Evolutionary conservation across 78 protist species (phyloP).

Genomic region (slime mould (Dictyostelium discoideum)): DNA sequence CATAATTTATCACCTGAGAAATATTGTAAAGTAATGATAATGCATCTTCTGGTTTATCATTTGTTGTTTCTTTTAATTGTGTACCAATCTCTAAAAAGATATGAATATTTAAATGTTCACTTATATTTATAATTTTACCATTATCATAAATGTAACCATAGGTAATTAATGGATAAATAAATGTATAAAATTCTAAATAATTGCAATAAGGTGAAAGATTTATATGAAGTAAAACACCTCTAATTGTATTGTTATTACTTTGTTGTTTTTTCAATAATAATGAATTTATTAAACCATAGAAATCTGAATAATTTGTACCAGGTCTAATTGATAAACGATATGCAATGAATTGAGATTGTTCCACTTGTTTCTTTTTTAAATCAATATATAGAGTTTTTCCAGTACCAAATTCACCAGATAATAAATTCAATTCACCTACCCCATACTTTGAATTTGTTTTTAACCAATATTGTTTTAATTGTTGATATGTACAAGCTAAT

Average conservation of each 20-base stretch:
- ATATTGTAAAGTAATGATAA: neutral
- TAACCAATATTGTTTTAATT: neutral
- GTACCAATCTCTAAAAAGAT: conserved; percentile 59
- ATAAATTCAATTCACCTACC: neutral
- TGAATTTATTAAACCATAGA: neutral
- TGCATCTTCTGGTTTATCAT: neutral
- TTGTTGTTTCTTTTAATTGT: neutral
- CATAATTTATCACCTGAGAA: neutral
- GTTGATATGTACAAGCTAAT: neutral
- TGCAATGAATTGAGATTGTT: neutral
- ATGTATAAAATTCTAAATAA: conserved; percentile 6
- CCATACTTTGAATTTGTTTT: neutral
- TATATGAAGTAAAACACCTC: neutral
- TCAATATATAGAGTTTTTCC: conserved; percentile 37
- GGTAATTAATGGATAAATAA: conserved; percentile 46
- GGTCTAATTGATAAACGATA: conserved; percentile 10
- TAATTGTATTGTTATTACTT: neutral
- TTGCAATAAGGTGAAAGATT: neutral
- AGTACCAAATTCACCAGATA: conserved; percentile 39
- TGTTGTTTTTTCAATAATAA: neutral
- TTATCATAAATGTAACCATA: conserved; percentile 41
- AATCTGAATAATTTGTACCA: neutral
- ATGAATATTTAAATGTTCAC: neutral
- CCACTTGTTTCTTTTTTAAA: neutral
- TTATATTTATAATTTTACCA: conserved; percentile 14